These are phyloP conservation scores for Metarhizium rileyi DNA, from an alignment of 2,329 filamentous ascomycete genomes.

Conservation along the genomic window DNA sequence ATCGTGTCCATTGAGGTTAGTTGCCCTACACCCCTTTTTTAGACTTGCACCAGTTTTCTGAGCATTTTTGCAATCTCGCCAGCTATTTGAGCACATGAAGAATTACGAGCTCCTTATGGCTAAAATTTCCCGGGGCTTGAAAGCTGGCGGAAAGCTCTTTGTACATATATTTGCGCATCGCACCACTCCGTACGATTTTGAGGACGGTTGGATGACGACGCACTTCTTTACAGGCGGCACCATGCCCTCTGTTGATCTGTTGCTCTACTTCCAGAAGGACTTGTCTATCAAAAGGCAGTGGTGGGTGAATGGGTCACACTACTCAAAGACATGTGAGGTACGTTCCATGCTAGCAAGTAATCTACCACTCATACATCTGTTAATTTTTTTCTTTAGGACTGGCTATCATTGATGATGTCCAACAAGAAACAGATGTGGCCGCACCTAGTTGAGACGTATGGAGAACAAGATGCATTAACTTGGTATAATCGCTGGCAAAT, in stretches of 20 bases:
- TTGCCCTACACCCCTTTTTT: neutral
- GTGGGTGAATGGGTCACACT: constrained; percentile 62
- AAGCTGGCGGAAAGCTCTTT: constrained; percentile 55
- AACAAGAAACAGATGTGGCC: constrained; percentile 54
- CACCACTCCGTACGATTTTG: constrained; percentile 59
- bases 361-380: neutral
- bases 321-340: constrained; percentile 60
- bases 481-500: constrained; percentile 67
- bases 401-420: constrained; percentile 49
- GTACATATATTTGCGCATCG: constrained; percentile 59
- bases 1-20: constrained; percentile 52
- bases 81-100: constrained; percentile 71
- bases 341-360: constrained; percentile 11
- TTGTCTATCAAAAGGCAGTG: constrained; percentile 52
- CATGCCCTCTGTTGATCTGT: constrained; percentile 58
- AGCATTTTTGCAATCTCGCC: neutral
- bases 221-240: constrained; percentile 67
- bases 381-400: constrained; percentile 33
- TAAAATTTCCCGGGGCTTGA: constrained; percentile 50
- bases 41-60: neutral
- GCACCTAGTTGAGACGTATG: constrained; percentile 55
- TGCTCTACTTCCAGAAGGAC: constrained; percentile 57
- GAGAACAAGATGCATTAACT: constrained; percentile 44
- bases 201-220: constrained; percentile 64
- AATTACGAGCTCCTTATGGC: constrained; percentile 60